Percentiles rank a stretch among this genome's conserved stretches.
phyloP scores from a whole-genome alignment of 768 basidiomycete species.

The Tricholomella constricta region DNA sequence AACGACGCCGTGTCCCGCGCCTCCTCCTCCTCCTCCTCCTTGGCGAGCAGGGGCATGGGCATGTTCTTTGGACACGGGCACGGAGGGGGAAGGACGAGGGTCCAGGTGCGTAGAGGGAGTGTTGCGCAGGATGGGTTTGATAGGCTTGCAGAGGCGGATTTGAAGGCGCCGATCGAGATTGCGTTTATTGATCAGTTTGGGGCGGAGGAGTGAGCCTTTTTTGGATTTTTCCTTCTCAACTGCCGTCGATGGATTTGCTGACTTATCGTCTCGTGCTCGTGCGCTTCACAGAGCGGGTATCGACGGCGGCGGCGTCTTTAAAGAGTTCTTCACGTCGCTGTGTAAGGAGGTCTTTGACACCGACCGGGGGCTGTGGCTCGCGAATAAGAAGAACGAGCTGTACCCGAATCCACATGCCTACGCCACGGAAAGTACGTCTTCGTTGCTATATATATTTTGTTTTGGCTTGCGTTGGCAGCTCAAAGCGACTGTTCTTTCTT shows the following conservation, averaged over 20 bases:
- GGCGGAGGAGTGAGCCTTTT: conserved; percentile 68
- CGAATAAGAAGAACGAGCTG: conserved; percentile 87
- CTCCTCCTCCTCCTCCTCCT: not conserved
- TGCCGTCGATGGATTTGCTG: not conserved
- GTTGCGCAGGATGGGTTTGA: conserved; percentile 94
- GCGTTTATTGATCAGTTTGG: conserved; percentile 92
- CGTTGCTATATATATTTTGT: not conserved
- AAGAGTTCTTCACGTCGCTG: conserved; percentile 93
- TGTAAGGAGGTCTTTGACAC: conserved; percentile 95
- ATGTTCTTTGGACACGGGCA: conserved; percentile 14
- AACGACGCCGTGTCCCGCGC: conserved; percentile 49
- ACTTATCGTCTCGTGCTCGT: too few species aligned
- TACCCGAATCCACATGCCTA: conserved; percentile 95
- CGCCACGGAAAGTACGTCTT: conserved; percentile 75
- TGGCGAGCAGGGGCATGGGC: not conserved
- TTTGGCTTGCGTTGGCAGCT: not conserved
- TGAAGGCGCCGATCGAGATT: conserved; percentile 86
- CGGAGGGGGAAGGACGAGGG: conserved; percentile 32
- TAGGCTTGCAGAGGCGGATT: conserved; percentile 68
- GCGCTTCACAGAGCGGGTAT: conserved; percentile 78
- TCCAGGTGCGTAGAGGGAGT: conserved; percentile 67
- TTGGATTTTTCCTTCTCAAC: not conserved
- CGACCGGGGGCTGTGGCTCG: conserved; percentile 91
- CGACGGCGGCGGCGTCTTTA: conserved; percentile 96
- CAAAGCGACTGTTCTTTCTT: not conserved